Evolutionary conservation across 257 asterid genomes (phyloP), one percentile per base, ranked within the genome.

Genomic region (Nicotiana otophora): DNA sequence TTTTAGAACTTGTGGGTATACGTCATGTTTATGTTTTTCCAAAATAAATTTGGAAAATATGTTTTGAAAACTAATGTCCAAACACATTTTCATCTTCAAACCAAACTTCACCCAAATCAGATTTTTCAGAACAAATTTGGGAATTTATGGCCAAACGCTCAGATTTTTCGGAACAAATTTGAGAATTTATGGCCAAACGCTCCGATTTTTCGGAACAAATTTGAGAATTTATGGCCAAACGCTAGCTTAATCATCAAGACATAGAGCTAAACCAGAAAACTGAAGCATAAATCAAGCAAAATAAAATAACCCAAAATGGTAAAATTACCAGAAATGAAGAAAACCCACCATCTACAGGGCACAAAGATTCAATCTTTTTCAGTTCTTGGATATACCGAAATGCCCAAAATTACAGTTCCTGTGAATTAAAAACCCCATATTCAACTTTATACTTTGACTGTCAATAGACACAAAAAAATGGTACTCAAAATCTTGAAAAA

Each of bases 261-360:
- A 31, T 26, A 48, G 33, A 51, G 46, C 46, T 15, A 26, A 51
- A 53, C 58, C 58, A 53, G 19, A 0, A 53, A 53, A 12, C 19
- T 53, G 16, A 53, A 14, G 19, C 58, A 53, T 0, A 53, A 15
- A 75, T 4, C 8, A 75, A 51, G 15, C 14, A 75, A 51, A 51
- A 26, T 14, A 75, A 51, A 75, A 28, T 7, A 51, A 15, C 80
- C 80, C 63, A 75, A 75, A 12, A 28, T 0, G 80, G 28, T 16
- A 28, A 75, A 51, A 26, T 75, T 26, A 75, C 64, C 80, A 75
- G 28, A 75, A 51, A 75, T 75, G 80, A 26, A 75, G 80, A 75
- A 51, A 75, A 8, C 46, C 46, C 80, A 75, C 46, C 63, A 51
- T 75, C 63, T 75, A 75, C 63, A 75, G 33, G 19, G 16, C 10